Percentiles rank a stretch among this genome's conserved stretches.
Evolutionary conservation across 257 asterid species (phyloP).

Genomic region (Craterostigma plantagineum): DNA sequence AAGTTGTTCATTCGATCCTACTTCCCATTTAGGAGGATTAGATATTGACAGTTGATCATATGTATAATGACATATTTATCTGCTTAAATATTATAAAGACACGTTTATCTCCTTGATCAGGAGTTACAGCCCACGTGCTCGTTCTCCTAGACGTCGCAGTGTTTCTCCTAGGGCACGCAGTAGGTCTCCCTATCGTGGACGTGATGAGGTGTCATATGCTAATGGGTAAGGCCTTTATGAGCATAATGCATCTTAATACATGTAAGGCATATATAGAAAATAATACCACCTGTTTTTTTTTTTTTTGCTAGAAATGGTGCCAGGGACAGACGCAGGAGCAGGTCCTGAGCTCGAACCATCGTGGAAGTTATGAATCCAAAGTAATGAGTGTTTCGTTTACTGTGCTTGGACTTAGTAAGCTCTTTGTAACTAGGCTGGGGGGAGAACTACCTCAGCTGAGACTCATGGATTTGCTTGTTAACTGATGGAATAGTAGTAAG

Average conservation of each 20-base stretch:
- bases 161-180: conserved; percentile 22
- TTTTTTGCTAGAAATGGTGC: conserved; percentile 1
- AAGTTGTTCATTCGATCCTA: no score
- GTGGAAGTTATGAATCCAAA: background rate
- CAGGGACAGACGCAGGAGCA: conserved; percentile 4
- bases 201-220: conserved; percentile 20
- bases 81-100: no score
- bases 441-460: background rate
- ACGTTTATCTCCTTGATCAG: conserved; percentile 16
- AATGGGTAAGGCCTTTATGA: conserved; percentile 15
- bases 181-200: conserved; percentile 30
- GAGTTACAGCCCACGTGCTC: conserved; percentile 29
- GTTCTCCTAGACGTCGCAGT: conserved; percentile 11
- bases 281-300: background rate
- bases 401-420: background rate
- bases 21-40: background rate
- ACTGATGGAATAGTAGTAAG: no score
- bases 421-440: background rate
- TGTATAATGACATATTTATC: background rate
- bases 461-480: background rate
- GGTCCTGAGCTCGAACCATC: background rate
- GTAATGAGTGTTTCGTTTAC: no score
- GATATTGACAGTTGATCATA: no score
- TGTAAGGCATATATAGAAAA: no score
- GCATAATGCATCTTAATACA: background rate